Percentiles rank a stretch among this genome's conserved stretches.
phyloP scores from a whole-genome alignment of 2,329 filamentous ascomycete species.

The Trichophyton verrucosum region DNA sequence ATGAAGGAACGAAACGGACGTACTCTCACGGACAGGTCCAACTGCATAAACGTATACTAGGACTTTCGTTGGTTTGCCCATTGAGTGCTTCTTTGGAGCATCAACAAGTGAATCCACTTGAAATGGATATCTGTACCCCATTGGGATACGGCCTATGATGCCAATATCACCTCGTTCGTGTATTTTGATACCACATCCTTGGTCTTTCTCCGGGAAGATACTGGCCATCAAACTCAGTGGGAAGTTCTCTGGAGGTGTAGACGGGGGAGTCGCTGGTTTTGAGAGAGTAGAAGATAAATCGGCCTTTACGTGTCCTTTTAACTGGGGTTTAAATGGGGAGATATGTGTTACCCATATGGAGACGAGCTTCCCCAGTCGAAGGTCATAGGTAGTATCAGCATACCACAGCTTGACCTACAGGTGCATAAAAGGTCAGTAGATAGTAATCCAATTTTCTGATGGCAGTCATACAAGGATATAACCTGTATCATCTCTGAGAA shows the following conservation, averaged over 20 bases:
- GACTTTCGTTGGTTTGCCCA: slow-evolving; percentile 33
- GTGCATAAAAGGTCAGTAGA: background rate
- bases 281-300: slow-evolving; percentile 22
- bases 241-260: background rate
- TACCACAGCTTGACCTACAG: slow-evolving; percentile 20
- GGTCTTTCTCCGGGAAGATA: slow-evolving; percentile 42
- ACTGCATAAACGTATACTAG: slow-evolving; percentile 42
- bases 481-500: slow-evolving; percentile 19
- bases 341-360: slow-evolving; percentile 41
- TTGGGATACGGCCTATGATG: slow-evolving; percentile 31
- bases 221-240: slow-evolving; percentile 29
- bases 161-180: slow-evolving; percentile 35
- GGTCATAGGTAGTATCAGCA: slow-evolving; percentile 15
- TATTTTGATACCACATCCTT: slow-evolving; percentile 36
- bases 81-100: slow-evolving; percentile 21
- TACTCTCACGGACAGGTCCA: slow-evolving; percentile 36
- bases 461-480: slow-evolving; percentile 11
- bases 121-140: slow-evolving; percentile 26
- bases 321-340: slow-evolving; percentile 16
- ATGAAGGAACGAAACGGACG: background rate
- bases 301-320: slow-evolving; percentile 19
- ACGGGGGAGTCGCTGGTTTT: background rate
- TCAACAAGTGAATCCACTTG: slow-evolving; percentile 38
- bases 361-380: slow-evolving; percentile 27
- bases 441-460: background rate